Percentiles rank a stretch among this genome's conserved stretches.
phyloP scores from a whole-genome alignment of 2,329 filamentous ascomycete species.

The Plectosphaerella plurivora region DNA sequence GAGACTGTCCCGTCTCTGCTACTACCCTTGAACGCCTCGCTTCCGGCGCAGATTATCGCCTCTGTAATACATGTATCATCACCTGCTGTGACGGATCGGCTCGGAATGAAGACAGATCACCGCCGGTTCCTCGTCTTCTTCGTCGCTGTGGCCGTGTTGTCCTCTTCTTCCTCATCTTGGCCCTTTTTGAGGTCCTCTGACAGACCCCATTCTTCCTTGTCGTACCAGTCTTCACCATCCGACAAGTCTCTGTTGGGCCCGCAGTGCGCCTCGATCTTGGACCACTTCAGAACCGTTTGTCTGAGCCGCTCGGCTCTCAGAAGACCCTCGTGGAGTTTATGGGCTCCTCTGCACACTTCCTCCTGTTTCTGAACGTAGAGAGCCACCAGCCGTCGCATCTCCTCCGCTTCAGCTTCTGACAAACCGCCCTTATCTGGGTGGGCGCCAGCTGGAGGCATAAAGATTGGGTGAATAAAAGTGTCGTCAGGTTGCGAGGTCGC shows the following conservation, averaged over 20 bases:
- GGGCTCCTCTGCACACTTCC: conserved; percentile 69
- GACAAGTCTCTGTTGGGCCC: conserved; percentile 69
- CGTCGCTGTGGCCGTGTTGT: conserved; percentile 47
- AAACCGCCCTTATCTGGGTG: conserved; percentile 68
- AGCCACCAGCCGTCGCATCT: conserved; percentile 68
- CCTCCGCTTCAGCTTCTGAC: conserved; percentile 70
- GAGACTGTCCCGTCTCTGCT: not conserved
- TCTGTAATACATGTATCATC: not conserved
- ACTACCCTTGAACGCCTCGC: conserved; percentile 1
- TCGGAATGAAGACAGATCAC: not conserved
- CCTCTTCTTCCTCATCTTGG: conserved; percentile 78
- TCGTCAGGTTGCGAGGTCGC: conserved; percentile 25
- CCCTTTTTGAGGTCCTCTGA: conserved; percentile 75
- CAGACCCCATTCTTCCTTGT: conserved; percentile 74
- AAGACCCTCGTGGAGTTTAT: conserved; percentile 65
- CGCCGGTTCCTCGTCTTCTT: conserved; percentile 56
- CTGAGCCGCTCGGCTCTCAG: conserved; percentile 69
- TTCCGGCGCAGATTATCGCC: not conserved
- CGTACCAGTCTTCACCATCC: conserved; percentile 87
- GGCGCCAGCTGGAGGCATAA: conserved; percentile 58
- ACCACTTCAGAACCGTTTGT: conserved; percentile 67
- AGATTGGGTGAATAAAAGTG: conserved; percentile 69
- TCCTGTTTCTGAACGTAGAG: conserved; percentile 83
- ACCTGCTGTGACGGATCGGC: too few species aligned
- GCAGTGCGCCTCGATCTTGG: conserved; percentile 72